Evolutionary conservation across 805 yeast genomes (phyloP).

Genomic region (Isabelozyma heimii): DNA sequence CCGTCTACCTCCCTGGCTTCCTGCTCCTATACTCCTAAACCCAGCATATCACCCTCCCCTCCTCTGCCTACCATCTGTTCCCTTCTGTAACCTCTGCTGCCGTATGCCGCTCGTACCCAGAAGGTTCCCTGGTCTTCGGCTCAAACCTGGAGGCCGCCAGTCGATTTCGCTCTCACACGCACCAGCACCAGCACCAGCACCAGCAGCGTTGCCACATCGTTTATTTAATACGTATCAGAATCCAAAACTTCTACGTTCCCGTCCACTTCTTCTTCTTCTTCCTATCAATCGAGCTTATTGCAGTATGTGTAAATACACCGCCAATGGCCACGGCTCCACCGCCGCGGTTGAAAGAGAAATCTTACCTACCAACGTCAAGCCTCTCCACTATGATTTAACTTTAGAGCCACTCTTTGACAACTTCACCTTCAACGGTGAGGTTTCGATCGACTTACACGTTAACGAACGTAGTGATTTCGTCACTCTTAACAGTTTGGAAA

Average conservation of each 20-base stretch:
- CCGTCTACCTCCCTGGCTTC: too few relatives aligned
- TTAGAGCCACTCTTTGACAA: conserved; percentile 47
- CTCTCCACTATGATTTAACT: conserved; percentile 37
- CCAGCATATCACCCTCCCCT: too few relatives aligned
- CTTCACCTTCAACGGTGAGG: conserved; percentile 58
- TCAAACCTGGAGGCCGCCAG: too few relatives aligned
- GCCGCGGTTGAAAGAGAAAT: conserved; percentile 33
- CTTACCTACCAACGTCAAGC: conserved; percentile 42
- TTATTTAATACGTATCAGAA: not conserved
- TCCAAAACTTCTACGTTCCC: not conserved
- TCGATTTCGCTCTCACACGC: not conserved
- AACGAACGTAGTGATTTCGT: conserved; percentile 45
- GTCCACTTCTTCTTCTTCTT: not conserved
- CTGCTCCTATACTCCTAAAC: too few relatives aligned
- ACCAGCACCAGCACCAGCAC: not conserved
- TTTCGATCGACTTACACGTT: conserved; percentile 53
- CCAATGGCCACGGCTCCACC: conserved; percentile 1
- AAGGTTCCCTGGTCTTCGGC: too few relatives aligned
- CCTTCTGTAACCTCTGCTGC: too few relatives aligned
- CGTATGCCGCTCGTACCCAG: too few relatives aligned
- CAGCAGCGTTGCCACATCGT: not conserved
- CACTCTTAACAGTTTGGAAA: conserved; percentile 61
- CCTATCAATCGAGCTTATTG: not conserved
- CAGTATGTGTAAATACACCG: not conserved
- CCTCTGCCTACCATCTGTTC: too few relatives aligned